phyloP scores from a whole-genome alignment of 331 rosid species.

The Acacia pycnantha region DNA sequence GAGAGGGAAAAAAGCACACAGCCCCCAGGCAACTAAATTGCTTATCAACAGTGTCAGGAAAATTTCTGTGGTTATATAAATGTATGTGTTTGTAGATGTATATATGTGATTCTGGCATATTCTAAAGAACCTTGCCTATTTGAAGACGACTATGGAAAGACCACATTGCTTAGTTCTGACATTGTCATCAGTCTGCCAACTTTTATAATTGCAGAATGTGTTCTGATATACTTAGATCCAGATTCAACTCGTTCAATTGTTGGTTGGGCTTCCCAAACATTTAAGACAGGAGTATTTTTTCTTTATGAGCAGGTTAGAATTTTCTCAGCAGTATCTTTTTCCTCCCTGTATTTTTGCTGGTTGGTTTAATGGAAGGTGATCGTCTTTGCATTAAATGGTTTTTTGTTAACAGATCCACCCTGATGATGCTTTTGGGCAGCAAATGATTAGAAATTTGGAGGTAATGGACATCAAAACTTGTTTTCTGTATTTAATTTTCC shows the following conservation, averaged over 20 bases:
- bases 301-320: constrained; percentile 89
- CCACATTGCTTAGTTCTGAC: constrained; percentile 57
- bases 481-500: neutral
- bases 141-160: constrained; percentile 24
- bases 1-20: neutral
- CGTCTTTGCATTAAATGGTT: constrained; percentile 18
- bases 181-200: constrained; percentile 95
- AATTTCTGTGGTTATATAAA: neutral
- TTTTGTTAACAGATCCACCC: constrained; percentile 76
- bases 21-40: neutral
- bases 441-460: constrained; percentile 95
- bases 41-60: neutral
- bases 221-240: constrained; percentile 94
- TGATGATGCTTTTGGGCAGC: constrained; percentile 95
- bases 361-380: constrained; percentile 10
- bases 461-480: constrained; percentile 37
- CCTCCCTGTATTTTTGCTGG: neutral
- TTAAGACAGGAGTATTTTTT: constrained; percentile 78
- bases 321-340: constrained; percentile 29
- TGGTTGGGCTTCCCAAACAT: constrained; percentile 83
- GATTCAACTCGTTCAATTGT: constrained; percentile 74
- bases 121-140: constrained; percentile 6
- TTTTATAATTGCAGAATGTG: constrained; percentile 99
- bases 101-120: neutral
- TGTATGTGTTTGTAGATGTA: neutral